Evolutionary conservation across 805 yeast species (phyloP), one percentile per base, ranked within the genome.

Genomic region (Metschnikowia santaceciliae): DNA sequence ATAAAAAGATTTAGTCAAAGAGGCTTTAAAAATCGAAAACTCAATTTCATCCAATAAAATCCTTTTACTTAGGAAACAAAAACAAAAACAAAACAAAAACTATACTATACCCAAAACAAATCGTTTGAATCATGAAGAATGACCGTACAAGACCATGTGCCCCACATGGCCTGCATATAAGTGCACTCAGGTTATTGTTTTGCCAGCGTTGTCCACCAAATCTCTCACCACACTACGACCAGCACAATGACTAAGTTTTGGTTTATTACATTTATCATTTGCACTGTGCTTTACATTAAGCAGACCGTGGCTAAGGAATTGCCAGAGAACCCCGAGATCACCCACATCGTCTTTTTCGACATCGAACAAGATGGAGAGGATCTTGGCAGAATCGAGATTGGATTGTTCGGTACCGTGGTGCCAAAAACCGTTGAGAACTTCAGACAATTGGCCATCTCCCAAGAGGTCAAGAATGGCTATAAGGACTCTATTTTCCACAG

Each of bases 401-500:
- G 97, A 11, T 77, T 92, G 48, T 92, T 84, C 66, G 97, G 97
- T 43, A 80, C 83, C 22, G 88, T 82, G 45, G 92, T 86, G 37
- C 96, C 92, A 60, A 87, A 86, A 70, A 91, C 97, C 26, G 94
- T 78, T 37, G 91, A 88, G 68, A 91, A 91, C 77, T 90, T 90
- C 73, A 82, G 88, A 62, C 86, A 86, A 62, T 78, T 90, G 68
- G 75, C 90, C 46, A 75, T 83, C 43, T 64, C 69, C 32, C 57
- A 83, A 48, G 90, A 88, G 64, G 82, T 87, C 33, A 69, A 75
- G 36, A 75, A 84, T 63, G 83, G 84, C 35, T 88, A 85, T 73
- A 72, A 75, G 59, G 78, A 77, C 53, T 79, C 89, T 4, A 68
- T 74, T 17, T 86, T 90, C 78, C 94, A 87, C 70, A 78, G 91